These are phyloP conservation scores for Saussurea involucrata DNA, from an alignment of 129 eudicot genomes.

Conservation along the genomic window DNA sequence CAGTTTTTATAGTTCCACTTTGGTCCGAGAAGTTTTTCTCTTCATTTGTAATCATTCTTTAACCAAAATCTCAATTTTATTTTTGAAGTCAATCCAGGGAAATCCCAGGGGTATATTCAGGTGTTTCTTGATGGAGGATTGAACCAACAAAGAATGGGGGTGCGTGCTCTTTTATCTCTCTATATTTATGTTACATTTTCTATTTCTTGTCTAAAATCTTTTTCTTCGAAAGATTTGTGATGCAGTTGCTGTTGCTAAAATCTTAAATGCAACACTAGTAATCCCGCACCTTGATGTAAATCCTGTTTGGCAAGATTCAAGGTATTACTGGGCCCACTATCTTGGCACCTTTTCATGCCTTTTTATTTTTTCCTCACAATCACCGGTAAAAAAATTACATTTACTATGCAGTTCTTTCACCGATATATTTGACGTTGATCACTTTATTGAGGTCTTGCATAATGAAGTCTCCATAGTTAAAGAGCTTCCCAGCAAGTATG, in stretches of 20 bases:
- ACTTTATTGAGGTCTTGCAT: slow-evolving; percentile 61
- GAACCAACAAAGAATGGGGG: slow-evolving; percentile 98
- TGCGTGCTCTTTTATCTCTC: slow-evolving; percentile 23
- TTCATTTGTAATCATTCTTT: background rate
- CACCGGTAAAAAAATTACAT: background rate
- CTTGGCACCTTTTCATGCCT: slow-evolving; percentile 1
- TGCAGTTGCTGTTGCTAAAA: slow-evolving; percentile 95
- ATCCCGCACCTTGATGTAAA: slow-evolving; percentile 88
- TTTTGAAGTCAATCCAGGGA: slow-evolving; percentile 47
- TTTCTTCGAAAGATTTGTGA: slow-evolving; percentile 61
- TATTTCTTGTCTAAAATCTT: slow-evolving; percentile 1
- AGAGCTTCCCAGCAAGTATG: slow-evolving; percentile 67
- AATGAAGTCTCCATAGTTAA: slow-evolving; percentile 60
- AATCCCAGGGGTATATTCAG: slow-evolving; percentile 73
- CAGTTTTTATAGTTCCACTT: background rate
- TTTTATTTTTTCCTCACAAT: background rate
- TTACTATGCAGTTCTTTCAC: slow-evolving; percentile 55
- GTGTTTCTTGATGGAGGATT: slow-evolving; percentile 94
- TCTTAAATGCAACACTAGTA: slow-evolving; percentile 77
- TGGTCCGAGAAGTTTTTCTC: background rate
- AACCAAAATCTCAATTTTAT: background rate
- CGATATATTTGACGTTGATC: slow-evolving; percentile 85
- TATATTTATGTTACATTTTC: background rate
- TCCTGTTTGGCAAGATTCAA: slow-evolving; percentile 97
- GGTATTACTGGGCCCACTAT: slow-evolving; percentile 34